Evolutionary conservation across 116 monocot genomes (phyloP), one percentile per base, ranked within the genome.

Genomic region (Papilionanthe hybrid): DNA sequence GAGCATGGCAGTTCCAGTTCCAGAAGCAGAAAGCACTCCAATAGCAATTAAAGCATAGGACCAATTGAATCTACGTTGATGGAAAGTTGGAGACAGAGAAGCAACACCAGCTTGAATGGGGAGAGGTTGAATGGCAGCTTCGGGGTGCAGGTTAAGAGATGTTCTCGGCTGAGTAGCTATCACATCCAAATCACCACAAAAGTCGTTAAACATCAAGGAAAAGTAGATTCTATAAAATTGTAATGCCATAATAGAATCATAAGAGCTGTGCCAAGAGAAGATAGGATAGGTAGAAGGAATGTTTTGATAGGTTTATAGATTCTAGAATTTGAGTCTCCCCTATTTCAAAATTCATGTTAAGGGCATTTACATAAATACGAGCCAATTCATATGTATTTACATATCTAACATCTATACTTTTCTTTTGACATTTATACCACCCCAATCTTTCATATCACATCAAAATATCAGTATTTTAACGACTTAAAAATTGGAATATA

Each of bases 1-100:
- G 53, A 94, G 69, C 15, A 97, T 58, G 73, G 86, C 92, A 78
- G 89, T 83, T 81, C 94, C 94, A 78, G 89, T 86, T 79, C 96
- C 92, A 18, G 90, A 84, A 65, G 92, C 89, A 77, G 94, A 86
- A 79, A 94, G 78, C 15, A 86, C 83, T 10, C 94, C 92, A 23
- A 84, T 77, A 65, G 91, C 89, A 87, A 92, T 49, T 78, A 91
- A 66, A 68, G 86, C 84, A 86, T 92, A 82, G 37, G 85, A 88
- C 92, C 90, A 97, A 5, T 81, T 91, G 83, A 92, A 85, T 29
- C 75, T 90, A 9, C 86, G 72, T 25, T 77, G 58, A 30, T 79
- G 63, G 1, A 67, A 65, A 42, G 58, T 56, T 80, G 89, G 76
- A 49, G 76, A 73, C 29, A 86, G 8, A 22, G 85, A 60, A 49